Conservation (phyloP, 2,329 filamentous ascomycete species). For the Aphanoascus verrucosus region DNA sequence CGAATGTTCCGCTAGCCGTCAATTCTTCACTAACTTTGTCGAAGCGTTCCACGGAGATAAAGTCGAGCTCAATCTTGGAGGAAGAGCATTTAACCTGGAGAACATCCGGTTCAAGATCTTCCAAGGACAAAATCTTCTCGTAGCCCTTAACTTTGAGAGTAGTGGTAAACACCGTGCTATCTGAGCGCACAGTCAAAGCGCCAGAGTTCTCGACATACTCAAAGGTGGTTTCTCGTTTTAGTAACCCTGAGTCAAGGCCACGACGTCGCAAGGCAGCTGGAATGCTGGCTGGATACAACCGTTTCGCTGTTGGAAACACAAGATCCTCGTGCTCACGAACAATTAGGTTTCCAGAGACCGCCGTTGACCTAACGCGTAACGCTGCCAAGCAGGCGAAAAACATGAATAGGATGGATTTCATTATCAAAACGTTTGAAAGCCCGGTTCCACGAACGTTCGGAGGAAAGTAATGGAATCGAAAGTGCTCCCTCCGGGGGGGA, state of each 20-base stretch:
- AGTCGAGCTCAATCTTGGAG: conserved; percentile 12
- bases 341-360: neutral
- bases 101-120: conserved; percentile 9
- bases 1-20: conserved; percentile 10
- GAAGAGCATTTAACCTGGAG: conserved; percentile 3
- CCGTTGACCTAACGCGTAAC: neutral
- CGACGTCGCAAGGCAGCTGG: conserved; percentile 1
- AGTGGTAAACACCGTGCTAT: conserved; percentile 1
- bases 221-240: conserved; percentile 7
- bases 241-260: neutral
- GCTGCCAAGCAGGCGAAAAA: neutral
- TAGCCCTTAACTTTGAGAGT: conserved; percentile 1
- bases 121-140: conserved; percentile 7
- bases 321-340: neutral
- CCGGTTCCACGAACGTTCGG: neutral
- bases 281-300: conserved; percentile 6
- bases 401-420: neutral
- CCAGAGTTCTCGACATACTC: conserved; percentile 10
- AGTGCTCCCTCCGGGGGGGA: neutral
- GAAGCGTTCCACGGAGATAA: conserved; percentile 5
- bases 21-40: conserved; percentile 12
- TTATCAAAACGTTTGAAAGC: neutral
- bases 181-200: neutral
- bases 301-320: conserved; percentile 1
- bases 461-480: neutral